Conservation (phyloP, 148 eudicot species). For the Rhododendron vialii region DNA sequence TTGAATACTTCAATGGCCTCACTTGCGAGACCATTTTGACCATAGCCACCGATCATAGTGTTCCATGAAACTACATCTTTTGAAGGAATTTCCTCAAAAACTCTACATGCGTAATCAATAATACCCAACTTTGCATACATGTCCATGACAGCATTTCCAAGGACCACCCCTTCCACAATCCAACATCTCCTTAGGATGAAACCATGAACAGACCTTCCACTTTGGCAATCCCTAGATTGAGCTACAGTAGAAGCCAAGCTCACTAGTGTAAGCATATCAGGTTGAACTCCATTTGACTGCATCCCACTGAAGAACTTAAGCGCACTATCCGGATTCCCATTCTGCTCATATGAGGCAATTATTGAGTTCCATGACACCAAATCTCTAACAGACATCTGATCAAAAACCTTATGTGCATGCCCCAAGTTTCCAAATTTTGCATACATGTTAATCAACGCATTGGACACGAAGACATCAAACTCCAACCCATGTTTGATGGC, state of each 20-base stretch:
- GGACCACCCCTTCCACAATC: constrained; percentile 34
- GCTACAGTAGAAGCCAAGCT: constrained; percentile 63
- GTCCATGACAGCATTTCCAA: constrained; percentile 62
- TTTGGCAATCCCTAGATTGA: constrained; percentile 39
- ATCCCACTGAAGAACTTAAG: constrained; percentile 35
- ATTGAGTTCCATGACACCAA: constrained; percentile 73
- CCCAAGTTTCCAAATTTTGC: constrained; percentile 27
- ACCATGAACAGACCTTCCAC: constrained; percentile 53
- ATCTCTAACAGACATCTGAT: constrained; percentile 31
- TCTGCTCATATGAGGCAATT: constrained; percentile 48
- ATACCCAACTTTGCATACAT: constrained; percentile 77
- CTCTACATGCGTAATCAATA: constrained; percentile 34
- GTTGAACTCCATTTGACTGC: constrained; percentile 39
- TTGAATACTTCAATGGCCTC: constrained; percentile 57
- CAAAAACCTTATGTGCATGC: background rate
- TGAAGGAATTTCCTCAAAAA: constrained; percentile 40
- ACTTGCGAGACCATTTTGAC: constrained; percentile 68
- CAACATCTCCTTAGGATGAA: constrained; percentile 51
- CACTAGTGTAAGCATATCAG: constrained; percentile 59
- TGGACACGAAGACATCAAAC: constrained; percentile 21
- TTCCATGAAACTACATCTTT: constrained; percentile 61
- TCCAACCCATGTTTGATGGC: constrained; percentile 66
- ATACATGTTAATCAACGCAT: constrained; percentile 42
- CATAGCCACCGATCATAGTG: constrained; percentile 67
- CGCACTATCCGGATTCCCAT: constrained; percentile 37